Evolutionary conservation across 2,329 filamentous ascomycete species (phyloP).

Genomic region (Fusarium sp.): DNA sequence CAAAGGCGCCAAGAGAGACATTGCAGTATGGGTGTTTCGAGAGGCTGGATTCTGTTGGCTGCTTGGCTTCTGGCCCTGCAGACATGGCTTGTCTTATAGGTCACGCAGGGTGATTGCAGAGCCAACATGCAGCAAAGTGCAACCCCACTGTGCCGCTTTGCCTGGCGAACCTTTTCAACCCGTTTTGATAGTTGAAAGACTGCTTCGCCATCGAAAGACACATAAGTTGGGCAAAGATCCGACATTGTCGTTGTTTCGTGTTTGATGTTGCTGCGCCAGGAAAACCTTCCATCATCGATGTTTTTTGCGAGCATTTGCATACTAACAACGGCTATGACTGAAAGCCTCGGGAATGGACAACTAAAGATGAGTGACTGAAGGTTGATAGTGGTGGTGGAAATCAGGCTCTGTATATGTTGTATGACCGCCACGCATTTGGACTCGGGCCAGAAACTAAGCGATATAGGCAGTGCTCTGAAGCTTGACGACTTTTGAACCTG

Average conservation of each 20-base stretch:
- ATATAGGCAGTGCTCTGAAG: no score
- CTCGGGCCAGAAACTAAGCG: not conserved
- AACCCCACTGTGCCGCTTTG: not conserved
- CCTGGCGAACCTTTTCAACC: not conserved
- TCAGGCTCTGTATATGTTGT: not conserved
- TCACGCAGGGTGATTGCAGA: constrained; percentile 3
- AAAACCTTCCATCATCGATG: not conserved
- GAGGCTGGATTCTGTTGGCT: not conserved
- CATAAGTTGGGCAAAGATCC: not conserved
- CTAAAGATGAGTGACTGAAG: no score
- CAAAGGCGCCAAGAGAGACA: not conserved
- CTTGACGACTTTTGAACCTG: not conserved
- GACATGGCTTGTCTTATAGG: constrained; percentile 1
- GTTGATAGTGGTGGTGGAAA: not conserved
- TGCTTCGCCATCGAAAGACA: not conserved
- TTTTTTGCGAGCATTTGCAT: not conserved
- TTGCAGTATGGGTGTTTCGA: not conserved
- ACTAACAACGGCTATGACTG: not conserved
- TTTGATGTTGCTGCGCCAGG: not conserved
- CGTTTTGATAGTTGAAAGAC: not conserved
- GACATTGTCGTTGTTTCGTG: not conserved
- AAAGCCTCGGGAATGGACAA: not conserved
- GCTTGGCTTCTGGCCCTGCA: not conserved
- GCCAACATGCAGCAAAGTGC: constrained; percentile 6
- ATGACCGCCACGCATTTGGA: not conserved